Evolutionary conservation across 192 early-diverging fungal species (phyloP).

Genomic region (Rhizophagus sp.): DNA sequence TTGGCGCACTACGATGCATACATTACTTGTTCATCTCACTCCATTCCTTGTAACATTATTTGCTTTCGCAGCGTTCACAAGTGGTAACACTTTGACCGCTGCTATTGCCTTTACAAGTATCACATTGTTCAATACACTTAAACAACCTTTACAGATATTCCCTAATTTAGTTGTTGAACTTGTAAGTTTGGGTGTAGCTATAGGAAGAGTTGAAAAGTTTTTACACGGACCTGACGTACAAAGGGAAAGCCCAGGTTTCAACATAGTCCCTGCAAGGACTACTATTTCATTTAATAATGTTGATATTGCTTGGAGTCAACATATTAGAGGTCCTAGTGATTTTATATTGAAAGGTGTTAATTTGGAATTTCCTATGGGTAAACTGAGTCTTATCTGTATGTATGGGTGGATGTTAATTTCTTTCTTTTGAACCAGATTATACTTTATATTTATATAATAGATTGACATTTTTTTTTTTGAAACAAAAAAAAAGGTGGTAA

Average conservation of each 20-base stretch:
- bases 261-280: slow-evolving; percentile 7
- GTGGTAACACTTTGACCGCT: slow-evolving; percentile 48
- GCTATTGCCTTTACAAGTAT: slow-evolving; percentile 70
- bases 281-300: slow-evolving; percentile 52
- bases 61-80: slow-evolving; percentile 58
- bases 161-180: slow-evolving; percentile 41
- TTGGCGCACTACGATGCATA: slow-evolving; percentile 38
- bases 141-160: slow-evolving; percentile 47
- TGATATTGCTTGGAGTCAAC: slow-evolving; percentile 46
- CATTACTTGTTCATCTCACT: slow-evolving; percentile 40
- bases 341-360: slow-evolving; percentile 50
- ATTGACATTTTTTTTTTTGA: background rate
- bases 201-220: slow-evolving; percentile 69
- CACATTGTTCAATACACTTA: slow-evolving; percentile 59
- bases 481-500: slow-evolving; percentile 53
- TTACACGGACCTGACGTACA: slow-evolving; percentile 58
- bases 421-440: background rate
- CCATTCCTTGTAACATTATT: slow-evolving; percentile 63
- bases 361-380: slow-evolving; percentile 46
- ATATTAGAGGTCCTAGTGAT: slow-evolving; percentile 32
- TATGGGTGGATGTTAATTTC: background rate
- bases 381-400: slow-evolving; percentile 55
- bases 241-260: slow-evolving; percentile 9
- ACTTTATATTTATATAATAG: background rate
- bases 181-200: slow-evolving; percentile 41